A percentile compares a stretch with the other conserved stretches of the same genome.
Evolutionary conservation across 495 filamentous ascomycete genomes (phyloP).

Genomic region (Talaromyces wortmannii): DNA sequence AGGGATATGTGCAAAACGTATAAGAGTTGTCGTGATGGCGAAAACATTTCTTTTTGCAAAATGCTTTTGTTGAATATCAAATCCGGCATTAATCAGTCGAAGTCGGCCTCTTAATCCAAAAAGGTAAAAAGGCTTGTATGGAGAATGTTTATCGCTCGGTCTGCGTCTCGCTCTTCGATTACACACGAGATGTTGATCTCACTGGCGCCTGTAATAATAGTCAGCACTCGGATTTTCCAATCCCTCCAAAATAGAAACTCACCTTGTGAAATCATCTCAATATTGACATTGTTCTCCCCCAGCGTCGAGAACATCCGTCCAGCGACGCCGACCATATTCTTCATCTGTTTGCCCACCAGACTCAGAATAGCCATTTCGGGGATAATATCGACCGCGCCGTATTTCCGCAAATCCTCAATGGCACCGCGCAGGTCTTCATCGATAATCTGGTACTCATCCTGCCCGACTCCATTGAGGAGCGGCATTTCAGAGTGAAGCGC

Average conservation of each 20-base stretch:
- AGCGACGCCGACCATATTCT: conserved; percentile 86
- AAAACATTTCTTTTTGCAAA: not conserved
- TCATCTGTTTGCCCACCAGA: conserved; percentile 89
- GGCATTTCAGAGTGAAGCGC: conserved; percentile 69
- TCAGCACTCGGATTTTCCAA: not conserved
- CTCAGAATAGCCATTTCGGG: conserved; percentile 87
- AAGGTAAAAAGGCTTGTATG: conserved; percentile 85
- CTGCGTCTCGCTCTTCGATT: conserved; percentile 83
- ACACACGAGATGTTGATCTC: conserved; percentile 99
- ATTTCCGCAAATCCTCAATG: conserved; percentile 61
- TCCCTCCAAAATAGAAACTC: conserved; percentile 18
- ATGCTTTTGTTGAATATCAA: too few relatives aligned
- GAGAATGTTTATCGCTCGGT: conserved; percentile 86
- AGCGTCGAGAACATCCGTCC: conserved; percentile 86
- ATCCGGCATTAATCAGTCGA: not conserved
- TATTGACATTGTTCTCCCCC: conserved; percentile 82
- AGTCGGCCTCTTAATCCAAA: conserved; percentile 29
- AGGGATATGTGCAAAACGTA: not conserved
- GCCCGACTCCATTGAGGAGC: conserved; percentile 45
- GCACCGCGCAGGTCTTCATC: conserved; percentile 58
- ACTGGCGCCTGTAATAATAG: conserved; percentile 62
- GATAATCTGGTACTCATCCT: conserved; percentile 59
- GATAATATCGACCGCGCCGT: conserved; percentile 79
- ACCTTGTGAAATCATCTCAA: conserved; percentile 98
- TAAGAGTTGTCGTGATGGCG: not conserved